A percentile compares a stretch with the other conserved stretches of the same genome.
Conservation (phyloP, 1,139 yeast species). For the Hemisphaericaspora lyxosophila region DNA sequence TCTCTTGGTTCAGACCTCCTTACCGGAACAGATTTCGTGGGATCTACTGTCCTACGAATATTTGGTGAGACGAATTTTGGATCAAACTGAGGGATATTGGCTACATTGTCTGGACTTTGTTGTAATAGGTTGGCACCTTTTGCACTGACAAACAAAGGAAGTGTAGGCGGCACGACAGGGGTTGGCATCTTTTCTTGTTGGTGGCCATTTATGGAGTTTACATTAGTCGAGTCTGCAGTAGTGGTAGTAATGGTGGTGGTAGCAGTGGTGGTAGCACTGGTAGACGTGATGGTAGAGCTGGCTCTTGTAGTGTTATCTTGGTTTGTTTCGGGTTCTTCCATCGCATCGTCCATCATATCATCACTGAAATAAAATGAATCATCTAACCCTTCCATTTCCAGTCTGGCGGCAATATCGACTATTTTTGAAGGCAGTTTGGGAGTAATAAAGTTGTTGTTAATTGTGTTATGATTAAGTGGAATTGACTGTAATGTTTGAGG, state of each 20-base stretch:
- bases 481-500: constrained; percentile 6
- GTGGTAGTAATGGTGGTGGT: constrained; percentile 1
- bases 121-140: constrained; percentile 55
- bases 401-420: constrained; percentile 25
- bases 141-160: constrained; percentile 55
- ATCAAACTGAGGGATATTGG: constrained; percentile 43
- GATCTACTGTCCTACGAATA: constrained; percentile 56
- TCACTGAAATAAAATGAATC: constrained; percentile 71
- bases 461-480: constrained; percentile 8
- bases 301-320: background rate
- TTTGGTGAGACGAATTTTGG: constrained; percentile 52
- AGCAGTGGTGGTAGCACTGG: background rate
- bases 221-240: no score
- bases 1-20: constrained; percentile 40
- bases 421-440: constrained; percentile 14
- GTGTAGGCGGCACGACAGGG: constrained; percentile 4
- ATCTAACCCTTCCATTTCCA: constrained; percentile 41
- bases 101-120: constrained; percentile 37
- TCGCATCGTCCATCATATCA: constrained; percentile 37
- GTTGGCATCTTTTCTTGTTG: background rate
- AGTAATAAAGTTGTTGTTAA: constrained; percentile 14
- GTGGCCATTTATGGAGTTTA: background rate
- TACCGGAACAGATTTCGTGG: constrained; percentile 57
- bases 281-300: background rate
- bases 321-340: constrained; percentile 1